Conservation (phyloP, 768 basidiomycete species). For the Lactarius vividus region DNA sequence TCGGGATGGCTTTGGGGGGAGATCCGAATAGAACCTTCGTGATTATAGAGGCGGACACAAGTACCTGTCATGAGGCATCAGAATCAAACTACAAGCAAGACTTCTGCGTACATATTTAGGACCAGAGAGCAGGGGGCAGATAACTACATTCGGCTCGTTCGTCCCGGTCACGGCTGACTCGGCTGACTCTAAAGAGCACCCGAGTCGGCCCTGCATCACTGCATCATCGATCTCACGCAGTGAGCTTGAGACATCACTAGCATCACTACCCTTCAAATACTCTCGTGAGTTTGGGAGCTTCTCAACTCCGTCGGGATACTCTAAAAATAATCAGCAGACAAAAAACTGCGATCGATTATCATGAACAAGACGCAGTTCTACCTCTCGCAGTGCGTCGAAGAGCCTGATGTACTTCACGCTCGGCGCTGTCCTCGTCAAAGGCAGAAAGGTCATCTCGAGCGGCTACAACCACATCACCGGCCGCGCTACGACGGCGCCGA, state of each 20-base stretch:
- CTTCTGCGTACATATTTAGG: too few species aligned
- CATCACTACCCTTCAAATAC: too few species aligned
- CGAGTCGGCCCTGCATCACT: too few species aligned
- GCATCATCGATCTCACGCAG: not conserved
- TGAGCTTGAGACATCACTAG: not conserved
- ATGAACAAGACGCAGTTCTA: conserved; percentile 53
- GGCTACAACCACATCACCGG: conserved; percentile 55
- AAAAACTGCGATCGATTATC: conserved; percentile 9
- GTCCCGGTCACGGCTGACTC: not conserved
- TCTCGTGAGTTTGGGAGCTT: not conserved
- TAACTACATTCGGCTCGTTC: not conserved
- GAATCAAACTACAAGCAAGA: too few species aligned
- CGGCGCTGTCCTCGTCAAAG: conserved; percentile 50
- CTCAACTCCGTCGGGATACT: not conserved
- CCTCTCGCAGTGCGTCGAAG: conserved; percentile 50
- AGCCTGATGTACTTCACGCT: conserved; percentile 50
- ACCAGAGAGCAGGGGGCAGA: too few species aligned
- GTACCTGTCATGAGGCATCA: too few species aligned
- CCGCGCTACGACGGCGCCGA: conserved; percentile 51
- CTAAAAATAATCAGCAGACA: not conserved
- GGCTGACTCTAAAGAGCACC: not conserved
- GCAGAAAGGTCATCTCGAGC: conserved; percentile 51
- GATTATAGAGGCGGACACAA: too few species aligned
- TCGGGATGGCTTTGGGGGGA: too few species aligned
- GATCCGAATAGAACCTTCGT: too few species aligned